These are phyloP conservation scores for Candida labiduridarum DNA, from an alignment of 1,139 yeast species.

Conservation along the genomic window DNA sequence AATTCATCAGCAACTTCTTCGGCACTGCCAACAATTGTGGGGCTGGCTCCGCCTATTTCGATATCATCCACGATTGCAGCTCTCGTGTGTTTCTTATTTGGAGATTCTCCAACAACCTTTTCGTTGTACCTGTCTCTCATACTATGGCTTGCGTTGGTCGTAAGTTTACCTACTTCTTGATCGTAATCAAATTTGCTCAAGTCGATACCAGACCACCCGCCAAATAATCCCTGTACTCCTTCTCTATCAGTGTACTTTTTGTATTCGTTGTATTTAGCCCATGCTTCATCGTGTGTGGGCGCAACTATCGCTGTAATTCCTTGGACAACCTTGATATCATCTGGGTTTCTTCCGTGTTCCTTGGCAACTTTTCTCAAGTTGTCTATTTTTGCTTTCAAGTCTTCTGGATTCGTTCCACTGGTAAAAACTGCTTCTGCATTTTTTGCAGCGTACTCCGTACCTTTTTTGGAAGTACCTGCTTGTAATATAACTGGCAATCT, in stretches of 20 bases:
- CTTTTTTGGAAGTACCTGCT: slow-evolving; percentile 48
- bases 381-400: slow-evolving; percentile 26
- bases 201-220: slow-evolving; percentile 40
- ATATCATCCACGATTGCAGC: slow-evolving; percentile 24
- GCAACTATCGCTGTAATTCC: slow-evolving; percentile 33
- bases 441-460: slow-evolving; percentile 44
- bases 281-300: slow-evolving; percentile 37
- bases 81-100: slow-evolving; percentile 24
- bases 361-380: slow-evolving; percentile 28
- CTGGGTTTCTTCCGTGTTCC: slow-evolving; percentile 31
- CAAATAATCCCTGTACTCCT: slow-evolving; percentile 37
- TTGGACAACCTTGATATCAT: slow-evolving; percentile 31
- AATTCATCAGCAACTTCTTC: slow-evolving; percentile 27
- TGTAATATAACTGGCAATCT: slow-evolving; percentile 47
- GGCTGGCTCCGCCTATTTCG: slow-evolving; percentile 26
- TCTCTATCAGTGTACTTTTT: slow-evolving; percentile 31
- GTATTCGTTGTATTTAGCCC: slow-evolving; percentile 28
- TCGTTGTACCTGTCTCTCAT: slow-evolving; percentile 31
- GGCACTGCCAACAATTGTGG: slow-evolving; percentile 24
- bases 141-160: slow-evolving; percentile 28
- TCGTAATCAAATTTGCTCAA: slow-evolving; percentile 29
- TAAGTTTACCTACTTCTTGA: slow-evolving; percentile 29
- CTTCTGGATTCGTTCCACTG: slow-evolving; percentile 29
- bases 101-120: slow-evolving; percentile 26
- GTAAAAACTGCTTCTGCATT: slow-evolving; percentile 46